Conservation (phyloP, 1,284 basidiomycete genomes). For the Irpex sp. region DNA sequence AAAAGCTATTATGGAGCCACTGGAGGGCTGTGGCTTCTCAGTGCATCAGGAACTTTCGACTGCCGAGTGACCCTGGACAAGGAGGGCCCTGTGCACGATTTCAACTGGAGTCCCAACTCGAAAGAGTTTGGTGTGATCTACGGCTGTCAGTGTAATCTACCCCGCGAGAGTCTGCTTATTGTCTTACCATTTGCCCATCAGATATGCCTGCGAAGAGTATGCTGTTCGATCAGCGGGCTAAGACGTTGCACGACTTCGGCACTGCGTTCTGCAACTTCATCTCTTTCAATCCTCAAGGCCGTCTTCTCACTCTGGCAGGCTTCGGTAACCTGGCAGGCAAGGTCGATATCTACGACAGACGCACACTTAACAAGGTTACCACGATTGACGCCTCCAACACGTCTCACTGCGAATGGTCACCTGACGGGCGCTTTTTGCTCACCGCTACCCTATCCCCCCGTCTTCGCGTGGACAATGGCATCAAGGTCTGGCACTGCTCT, state of each 20-base stretch:
- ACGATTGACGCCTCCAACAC: constrained; percentile 94
- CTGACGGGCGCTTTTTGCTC: constrained; percentile 89
- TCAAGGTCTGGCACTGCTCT: constrained; percentile 94
- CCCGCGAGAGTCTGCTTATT: not conserved
- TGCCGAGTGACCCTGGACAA: constrained; percentile 92
- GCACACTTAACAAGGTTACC: constrained; percentile 78
- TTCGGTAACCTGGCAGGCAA: constrained; percentile 97
- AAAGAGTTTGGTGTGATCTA: constrained; percentile 97
- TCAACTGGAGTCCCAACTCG: constrained; percentile 95
- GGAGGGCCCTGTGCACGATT: constrained; percentile 97
- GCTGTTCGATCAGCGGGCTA: constrained; percentile 89
- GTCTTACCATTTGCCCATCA: constrained; percentile 25
- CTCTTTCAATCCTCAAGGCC: constrained; percentile 92
- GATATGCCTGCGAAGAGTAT: constrained; percentile 95
- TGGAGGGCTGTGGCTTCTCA: constrained; percentile 86
- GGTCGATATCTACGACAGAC: constrained; percentile 89
- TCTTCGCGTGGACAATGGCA: constrained; percentile 93
- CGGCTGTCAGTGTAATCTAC: constrained; percentile 66
- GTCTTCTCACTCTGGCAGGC: constrained; percentile 85
- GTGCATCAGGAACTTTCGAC: constrained; percentile 94
- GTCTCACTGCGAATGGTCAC: constrained; percentile 92
- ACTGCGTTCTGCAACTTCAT: constrained; percentile 89
- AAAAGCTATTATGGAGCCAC: constrained; percentile 99
- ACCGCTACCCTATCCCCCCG: constrained; percentile 94
- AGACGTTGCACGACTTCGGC: constrained; percentile 89